Conservation (phyloP, 2,329 filamentous ascomycete genomes). For the Cercospora sp. region DNA sequence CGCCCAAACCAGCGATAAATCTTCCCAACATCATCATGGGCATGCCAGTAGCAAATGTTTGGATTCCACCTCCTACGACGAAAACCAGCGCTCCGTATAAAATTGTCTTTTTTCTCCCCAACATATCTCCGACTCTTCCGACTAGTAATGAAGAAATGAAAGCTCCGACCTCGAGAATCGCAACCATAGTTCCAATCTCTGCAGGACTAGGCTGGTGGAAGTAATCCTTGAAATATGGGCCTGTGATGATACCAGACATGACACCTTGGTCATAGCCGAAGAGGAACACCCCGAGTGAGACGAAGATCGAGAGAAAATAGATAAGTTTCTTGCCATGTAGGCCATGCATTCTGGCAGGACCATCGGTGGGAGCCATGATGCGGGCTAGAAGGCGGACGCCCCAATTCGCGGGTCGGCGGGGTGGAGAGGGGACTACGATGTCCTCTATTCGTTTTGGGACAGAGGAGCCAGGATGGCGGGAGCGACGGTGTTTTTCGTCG, state of each 20-base stretch:
- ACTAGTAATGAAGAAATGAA: slow-evolving; percentile 86
- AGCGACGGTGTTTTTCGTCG: slow-evolving; percentile 39
- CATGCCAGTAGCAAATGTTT: slow-evolving; percentile 79
- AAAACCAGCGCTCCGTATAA: slow-evolving; percentile 92
- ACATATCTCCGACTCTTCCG: slow-evolving; percentile 85
- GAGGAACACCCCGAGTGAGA: slow-evolving; percentile 72
- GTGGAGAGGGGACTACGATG: slow-evolving; percentile 74
- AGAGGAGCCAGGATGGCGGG: slow-evolving; percentile 20
- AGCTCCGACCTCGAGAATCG: slow-evolving; percentile 91
- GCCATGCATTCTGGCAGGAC: slow-evolving; percentile 74
- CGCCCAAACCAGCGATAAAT: slow-evolving; percentile 53
- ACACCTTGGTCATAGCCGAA: slow-evolving; percentile 90
- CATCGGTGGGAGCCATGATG: slow-evolving; percentile 81
- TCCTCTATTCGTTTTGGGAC: slow-evolving; percentile 65
- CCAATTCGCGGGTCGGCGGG: slow-evolving; percentile 62
- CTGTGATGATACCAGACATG: slow-evolving; percentile 73
- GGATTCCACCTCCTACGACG: slow-evolving; percentile 76
- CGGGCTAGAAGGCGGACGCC: slow-evolving; percentile 70
- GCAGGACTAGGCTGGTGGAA: slow-evolving; percentile 85
- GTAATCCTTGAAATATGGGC: slow-evolving; percentile 84
- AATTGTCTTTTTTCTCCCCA: slow-evolving; percentile 86
- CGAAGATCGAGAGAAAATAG: slow-evolving; percentile 57
- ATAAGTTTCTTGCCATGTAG: slow-evolving; percentile 93
- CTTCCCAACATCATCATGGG: slow-evolving; percentile 71
- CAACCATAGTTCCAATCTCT: slow-evolving; percentile 94